These are phyloP conservation scores for Fusarium sp. DNA, from an alignment of 2,329 filamentous ascomycete species.

Conservation along the genomic window DNA sequence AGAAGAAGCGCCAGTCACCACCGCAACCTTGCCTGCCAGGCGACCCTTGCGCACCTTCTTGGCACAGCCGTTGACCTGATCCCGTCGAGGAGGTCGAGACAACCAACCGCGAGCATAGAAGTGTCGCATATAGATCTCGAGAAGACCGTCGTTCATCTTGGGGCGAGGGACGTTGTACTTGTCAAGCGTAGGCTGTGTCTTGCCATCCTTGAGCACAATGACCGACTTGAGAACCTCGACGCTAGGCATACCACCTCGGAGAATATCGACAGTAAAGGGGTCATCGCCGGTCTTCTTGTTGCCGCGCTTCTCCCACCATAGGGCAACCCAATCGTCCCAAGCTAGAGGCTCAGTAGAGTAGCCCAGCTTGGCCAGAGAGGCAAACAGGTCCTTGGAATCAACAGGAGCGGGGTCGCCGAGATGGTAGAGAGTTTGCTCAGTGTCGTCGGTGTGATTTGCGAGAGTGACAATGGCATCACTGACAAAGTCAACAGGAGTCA, in stretches of 20 bases:
- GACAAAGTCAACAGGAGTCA: slow-evolving; percentile 87
- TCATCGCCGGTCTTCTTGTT: slow-evolving; percentile 73
- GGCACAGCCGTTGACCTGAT: slow-evolving; percentile 46
- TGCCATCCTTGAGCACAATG: slow-evolving; percentile 77
- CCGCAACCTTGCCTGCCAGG: slow-evolving; percentile 74
- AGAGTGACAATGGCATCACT: slow-evolving; percentile 78
- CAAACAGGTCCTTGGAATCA: slow-evolving; percentile 73
- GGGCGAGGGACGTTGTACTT: slow-evolving; percentile 68
- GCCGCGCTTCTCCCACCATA: slow-evolving; percentile 79
- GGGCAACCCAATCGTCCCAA: slow-evolving; percentile 79
- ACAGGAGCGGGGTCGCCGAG: slow-evolving; percentile 79
- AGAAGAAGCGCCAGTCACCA: slow-evolving; percentile 83
- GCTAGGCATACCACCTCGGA: slow-evolving; percentile 82
- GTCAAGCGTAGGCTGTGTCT: slow-evolving; percentile 70
- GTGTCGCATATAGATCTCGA: slow-evolving; percentile 82
- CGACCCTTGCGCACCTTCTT: slow-evolving; percentile 60
- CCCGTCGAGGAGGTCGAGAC: slow-evolving; percentile 66
- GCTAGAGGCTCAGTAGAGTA: slow-evolving; percentile 73
- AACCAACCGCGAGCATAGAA: slow-evolving; percentile 86
- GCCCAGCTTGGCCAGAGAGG: slow-evolving; percentile 71
- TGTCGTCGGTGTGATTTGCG: slow-evolving; percentile 69
- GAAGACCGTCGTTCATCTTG: slow-evolving; percentile 74
- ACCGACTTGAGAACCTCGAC: slow-evolving; percentile 77
- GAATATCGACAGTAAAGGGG: slow-evolving; percentile 80
- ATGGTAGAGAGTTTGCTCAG: slow-evolving; percentile 75